A percentile compares a stretch with the other conserved stretches of the same genome.
These are phyloP conservation scores for Skeletonema tropicum DNA, from an alignment of 108 stramenopile species.

Conservation along the genomic window DNA sequence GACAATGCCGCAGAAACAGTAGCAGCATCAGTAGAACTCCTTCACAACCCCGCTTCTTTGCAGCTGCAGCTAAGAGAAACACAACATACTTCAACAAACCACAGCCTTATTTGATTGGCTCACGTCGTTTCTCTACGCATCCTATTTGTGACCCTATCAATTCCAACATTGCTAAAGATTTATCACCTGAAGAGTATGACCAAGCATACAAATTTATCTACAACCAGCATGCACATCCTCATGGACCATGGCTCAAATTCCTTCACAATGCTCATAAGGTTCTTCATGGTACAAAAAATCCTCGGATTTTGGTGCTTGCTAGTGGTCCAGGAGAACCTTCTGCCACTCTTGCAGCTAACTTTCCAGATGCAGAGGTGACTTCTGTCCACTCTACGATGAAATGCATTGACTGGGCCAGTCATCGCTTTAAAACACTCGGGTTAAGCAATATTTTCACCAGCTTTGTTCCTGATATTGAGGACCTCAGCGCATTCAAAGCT, in stretches of 20 bases:
- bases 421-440: constrained; percentile 23
- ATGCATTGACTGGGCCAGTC: constrained; percentile 32
- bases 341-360: constrained; percentile 21
- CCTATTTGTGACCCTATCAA: constrained; percentile 23
- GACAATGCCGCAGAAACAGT: neutral
- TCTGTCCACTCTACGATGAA: constrained; percentile 33
- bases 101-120: neutral
- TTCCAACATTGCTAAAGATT: constrained; percentile 15
- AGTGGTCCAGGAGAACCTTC: constrained; percentile 43
- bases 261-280: constrained; percentile 26
- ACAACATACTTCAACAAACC: neutral
- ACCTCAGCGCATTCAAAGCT: constrained; percentile 35
- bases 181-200: constrained; percentile 36
- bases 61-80: neutral
- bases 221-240: constrained; percentile 35
- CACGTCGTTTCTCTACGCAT: constrained; percentile 26
- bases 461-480: constrained; percentile 28
- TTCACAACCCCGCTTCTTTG: neutral
- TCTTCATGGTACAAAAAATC: constrained; percentile 18
- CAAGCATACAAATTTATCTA: constrained; percentile 33
- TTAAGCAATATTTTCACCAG: constrained; percentile 31
- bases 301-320: constrained; percentile 39
- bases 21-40: neutral
- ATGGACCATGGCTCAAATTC: constrained; percentile 34
- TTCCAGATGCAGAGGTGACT: constrained; percentile 30